phyloP scores from a whole-genome alignment of 2,329 filamentous ascomycete genomes.

The Ceratocystis cubensis region DNA sequence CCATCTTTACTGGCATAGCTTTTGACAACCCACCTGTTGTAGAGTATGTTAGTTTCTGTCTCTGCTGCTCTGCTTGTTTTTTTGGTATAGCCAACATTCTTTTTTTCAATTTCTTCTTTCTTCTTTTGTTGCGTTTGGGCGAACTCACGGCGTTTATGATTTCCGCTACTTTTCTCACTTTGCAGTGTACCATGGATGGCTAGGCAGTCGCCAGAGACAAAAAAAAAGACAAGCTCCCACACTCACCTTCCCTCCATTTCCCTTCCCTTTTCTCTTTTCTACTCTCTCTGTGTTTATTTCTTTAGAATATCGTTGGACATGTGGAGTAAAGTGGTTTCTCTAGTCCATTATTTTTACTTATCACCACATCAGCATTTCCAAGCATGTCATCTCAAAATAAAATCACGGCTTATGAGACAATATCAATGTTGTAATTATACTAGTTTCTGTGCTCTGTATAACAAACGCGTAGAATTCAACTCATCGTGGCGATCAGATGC shows the following conservation, averaged over 20 bases:
- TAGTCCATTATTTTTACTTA: slow-evolving; percentile 10
- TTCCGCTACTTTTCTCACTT: slow-evolving; percentile 11
- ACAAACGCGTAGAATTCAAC: background rate
- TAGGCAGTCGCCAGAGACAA: background rate
- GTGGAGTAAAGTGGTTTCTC: slow-evolving; percentile 4
- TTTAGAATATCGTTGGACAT: slow-evolving; percentile 1
- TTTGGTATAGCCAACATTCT: slow-evolving; percentile 4
- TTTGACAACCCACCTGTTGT: background rate
- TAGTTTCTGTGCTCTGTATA: background rate
- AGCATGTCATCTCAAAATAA: slow-evolving; percentile 17
- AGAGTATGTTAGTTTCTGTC: background rate
- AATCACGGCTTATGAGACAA: slow-evolving; percentile 10
- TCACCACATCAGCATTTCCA: slow-evolving; percentile 16
- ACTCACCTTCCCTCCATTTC: too few species aligned
- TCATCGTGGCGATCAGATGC: background rate
- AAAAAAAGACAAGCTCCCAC: background rate
- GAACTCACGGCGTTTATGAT: slow-evolving; percentile 20
- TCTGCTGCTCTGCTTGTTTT: background rate
- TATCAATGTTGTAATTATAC: background rate
- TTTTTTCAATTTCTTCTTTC: slow-evolving; percentile 4
- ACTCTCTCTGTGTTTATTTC: background rate
- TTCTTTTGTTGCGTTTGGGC: slow-evolving; percentile 12
- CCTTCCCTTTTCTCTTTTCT: background rate
- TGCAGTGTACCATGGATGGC: background rate
- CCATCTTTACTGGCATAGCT: background rate